Conservation (phyloP, 441 rosid genomes). For the Populus hybrid region DNA sequence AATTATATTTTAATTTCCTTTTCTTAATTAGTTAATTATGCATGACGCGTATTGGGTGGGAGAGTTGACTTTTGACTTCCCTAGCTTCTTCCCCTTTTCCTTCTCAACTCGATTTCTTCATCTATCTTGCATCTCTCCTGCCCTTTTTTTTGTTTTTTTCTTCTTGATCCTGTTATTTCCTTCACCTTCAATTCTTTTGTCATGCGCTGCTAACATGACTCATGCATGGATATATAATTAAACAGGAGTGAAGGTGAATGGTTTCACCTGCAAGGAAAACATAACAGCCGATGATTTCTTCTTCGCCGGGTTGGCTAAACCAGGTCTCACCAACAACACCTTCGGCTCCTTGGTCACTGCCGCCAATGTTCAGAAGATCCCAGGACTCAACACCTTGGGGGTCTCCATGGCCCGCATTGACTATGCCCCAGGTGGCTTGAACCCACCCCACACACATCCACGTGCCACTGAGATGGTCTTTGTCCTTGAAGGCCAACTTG, state of each 20-base stretch:
- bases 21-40: not conserved
- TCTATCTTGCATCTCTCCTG: not conserved
- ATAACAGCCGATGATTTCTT: conserved; percentile 43
- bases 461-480: conserved; percentile 51
- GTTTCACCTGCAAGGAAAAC: conserved; percentile 43
- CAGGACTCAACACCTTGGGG: conserved; percentile 58
- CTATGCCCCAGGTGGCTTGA: conserved; percentile 50
- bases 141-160: too few species aligned
- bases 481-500: conserved; percentile 46
- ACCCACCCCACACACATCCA: conserved; percentile 67
- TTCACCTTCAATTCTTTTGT: not conserved
- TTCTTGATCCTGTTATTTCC: not conserved
- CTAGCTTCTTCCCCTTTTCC: not conserved
- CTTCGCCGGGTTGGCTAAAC: conserved; percentile 32
- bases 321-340: conserved; percentile 39
- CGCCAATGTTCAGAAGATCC: conserved; percentile 40
- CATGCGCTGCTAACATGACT: not conserved
- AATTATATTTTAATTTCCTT: not conserved
- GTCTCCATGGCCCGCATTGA: conserved; percentile 53
- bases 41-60: not conserved
- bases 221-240: not conserved
- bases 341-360: conserved; percentile 34
- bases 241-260: conserved; percentile 41
- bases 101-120: not conserved
- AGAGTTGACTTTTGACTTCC: not conserved